Conservation (phyloP, 106 monocot genomes). For the Dactylorhiza incarnata region DNA sequence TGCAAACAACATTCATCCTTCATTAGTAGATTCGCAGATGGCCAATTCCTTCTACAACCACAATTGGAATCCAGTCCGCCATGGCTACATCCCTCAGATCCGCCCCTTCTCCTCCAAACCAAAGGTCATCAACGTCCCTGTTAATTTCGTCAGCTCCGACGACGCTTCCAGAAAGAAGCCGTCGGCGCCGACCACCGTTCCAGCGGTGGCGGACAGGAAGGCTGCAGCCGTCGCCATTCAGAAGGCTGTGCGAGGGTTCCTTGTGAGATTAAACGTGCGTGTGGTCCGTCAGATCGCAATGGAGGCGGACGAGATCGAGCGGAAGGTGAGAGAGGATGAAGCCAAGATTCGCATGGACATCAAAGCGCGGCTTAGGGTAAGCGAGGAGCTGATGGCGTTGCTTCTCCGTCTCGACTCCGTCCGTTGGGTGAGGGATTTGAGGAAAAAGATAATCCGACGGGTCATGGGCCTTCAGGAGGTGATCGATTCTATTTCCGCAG, state of each 20-base stretch:
- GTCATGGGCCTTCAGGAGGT: conserved; percentile 43
- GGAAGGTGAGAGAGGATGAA: conserved; percentile 27
- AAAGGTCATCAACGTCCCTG: conserved; percentile 45
- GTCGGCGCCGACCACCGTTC: background rate
- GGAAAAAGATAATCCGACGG: conserved; percentile 34
- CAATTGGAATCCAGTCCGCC: conserved; percentile 7
- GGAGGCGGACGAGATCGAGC: conserved; percentile 30
- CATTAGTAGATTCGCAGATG: background rate
- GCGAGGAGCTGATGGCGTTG: conserved; percentile 54
- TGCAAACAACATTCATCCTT: background rate
- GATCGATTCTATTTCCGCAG: conserved; percentile 20
- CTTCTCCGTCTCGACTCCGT: conserved; percentile 44
- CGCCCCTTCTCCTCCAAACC: conserved; percentile 13
- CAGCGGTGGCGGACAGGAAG: background rate
- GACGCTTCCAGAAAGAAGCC: too few species aligned
- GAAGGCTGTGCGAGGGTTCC: conserved; percentile 40
- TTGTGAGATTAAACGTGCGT: conserved; percentile 48
- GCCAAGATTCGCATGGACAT: conserved; percentile 19
- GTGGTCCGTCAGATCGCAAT: conserved; percentile 12
- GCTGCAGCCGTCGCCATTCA: conserved; percentile 51
- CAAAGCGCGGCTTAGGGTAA: conserved; percentile 41
- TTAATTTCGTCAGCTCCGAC: conserved; percentile 39
- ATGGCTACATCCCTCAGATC: background rate
- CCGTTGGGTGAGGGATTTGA: conserved; percentile 46
- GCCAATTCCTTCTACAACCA: background rate